Percentiles rank a stretch among this genome's conserved stretches.
phyloP scores from a whole-genome alignment of 495 filamentous ascomycete genomes.

The Neurospora sublineolata region DNA sequence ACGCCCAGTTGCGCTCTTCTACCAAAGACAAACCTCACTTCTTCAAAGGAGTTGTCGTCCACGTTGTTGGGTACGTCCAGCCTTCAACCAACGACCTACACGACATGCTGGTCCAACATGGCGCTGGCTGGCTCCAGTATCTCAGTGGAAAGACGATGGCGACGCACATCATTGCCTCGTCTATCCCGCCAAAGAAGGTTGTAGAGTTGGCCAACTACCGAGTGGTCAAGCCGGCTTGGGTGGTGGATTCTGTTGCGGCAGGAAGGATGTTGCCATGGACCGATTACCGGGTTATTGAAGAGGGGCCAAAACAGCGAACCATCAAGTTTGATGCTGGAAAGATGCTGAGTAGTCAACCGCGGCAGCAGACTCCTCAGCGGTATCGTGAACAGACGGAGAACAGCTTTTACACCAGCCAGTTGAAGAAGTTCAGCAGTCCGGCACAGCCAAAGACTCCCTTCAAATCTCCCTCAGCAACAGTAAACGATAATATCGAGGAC shows the following conservation, averaged over 20 bases:
- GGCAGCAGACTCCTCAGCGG: conserved; percentile 30
- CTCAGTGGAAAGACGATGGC: conserved; percentile 87
- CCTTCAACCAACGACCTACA: conserved; percentile 45
- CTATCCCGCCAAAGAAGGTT: conserved; percentile 80
- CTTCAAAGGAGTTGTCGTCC: conserved; percentile 78
- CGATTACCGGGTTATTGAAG: conserved; percentile 68
- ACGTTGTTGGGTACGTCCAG: conserved; percentile 90
- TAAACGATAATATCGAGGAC: conserved; percentile 6
- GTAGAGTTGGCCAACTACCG: conserved; percentile 77
- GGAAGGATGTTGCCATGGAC: conserved; percentile 78
- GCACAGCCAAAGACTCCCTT: conserved; percentile 5
- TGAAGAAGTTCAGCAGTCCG: conserved; percentile 33
- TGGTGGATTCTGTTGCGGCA: conserved; percentile 75
- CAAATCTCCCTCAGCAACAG: background rate
- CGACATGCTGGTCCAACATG: conserved; percentile 74
- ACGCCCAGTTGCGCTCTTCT: conserved; percentile 61
- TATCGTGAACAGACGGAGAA: conserved; percentile 67
- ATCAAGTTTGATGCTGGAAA: conserved; percentile 56
- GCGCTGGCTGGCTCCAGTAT: conserved; percentile 88
- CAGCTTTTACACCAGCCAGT: conserved; percentile 70
- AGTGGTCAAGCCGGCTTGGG: conserved; percentile 94
- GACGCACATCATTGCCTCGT: conserved; percentile 89
- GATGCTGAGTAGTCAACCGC: conserved; percentile 37
- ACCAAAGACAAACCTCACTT: conserved; percentile 62
- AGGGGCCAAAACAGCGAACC: conserved; percentile 64